A percentile compares a stretch with the other conserved stretches of the same genome.
Evolutionary conservation across 2,329 filamentous ascomycete genomes (phyloP).

Genomic region (Aspergillus pseudoviridinutans): DNA sequence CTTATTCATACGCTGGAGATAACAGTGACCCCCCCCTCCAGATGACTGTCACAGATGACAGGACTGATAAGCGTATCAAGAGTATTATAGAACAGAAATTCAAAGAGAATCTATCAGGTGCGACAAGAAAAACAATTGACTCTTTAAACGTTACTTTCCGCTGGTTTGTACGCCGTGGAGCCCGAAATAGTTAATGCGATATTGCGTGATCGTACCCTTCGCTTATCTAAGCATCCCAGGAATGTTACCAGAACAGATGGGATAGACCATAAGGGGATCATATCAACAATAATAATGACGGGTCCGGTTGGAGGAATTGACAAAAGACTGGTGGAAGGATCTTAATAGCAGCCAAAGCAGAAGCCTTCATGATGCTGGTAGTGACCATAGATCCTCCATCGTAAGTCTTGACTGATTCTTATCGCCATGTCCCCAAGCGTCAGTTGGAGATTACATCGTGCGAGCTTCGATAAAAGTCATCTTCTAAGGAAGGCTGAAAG

Average conservation of each 20-base stretch:
- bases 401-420: not conserved
- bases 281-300: not conserved
- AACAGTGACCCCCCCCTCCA: slow-evolving; percentile 8
- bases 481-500: not conserved
- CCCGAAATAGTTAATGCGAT: slow-evolving; percentile 27
- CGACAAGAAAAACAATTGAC: not conserved
- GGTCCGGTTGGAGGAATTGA: not conserved
- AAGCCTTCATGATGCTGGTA: not conserved
- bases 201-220: slow-evolving; percentile 26
- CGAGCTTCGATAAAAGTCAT: not conserved
- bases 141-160: slow-evolving; percentile 21
- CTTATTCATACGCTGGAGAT: slow-evolving; percentile 8
- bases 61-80: slow-evolving; percentile 17
- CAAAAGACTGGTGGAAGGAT: not conserved
- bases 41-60: slow-evolving; percentile 4
- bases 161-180: not conserved
- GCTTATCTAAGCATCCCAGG: slow-evolving; percentile 19
- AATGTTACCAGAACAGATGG: not conserved
- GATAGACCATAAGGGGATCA: not conserved
- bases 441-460: not conserved
- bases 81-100: slow-evolving; percentile 6
- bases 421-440: not conserved
- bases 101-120: not conserved
- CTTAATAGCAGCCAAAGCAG: not conserved
- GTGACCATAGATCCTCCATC: not conserved